Evolutionary conservation across 1,139 yeast genomes (phyloP).

Genomic region (Candida smagusa): DNA sequence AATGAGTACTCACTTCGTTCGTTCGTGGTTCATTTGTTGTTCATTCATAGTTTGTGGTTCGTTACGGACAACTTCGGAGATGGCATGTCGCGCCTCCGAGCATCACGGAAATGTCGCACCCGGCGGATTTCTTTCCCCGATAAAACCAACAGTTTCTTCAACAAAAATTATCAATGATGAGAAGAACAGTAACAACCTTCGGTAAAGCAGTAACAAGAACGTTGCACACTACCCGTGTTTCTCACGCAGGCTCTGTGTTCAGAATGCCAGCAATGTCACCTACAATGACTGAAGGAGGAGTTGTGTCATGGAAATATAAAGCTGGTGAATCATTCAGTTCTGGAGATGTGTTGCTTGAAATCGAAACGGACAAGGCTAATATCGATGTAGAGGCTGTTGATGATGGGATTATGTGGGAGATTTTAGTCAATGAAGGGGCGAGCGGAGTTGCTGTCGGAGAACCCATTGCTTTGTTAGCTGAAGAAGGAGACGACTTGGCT

Average conservation of each 20-base stretch:
- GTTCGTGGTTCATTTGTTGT: too few relatives aligned
- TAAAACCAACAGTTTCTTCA: slow-evolving; percentile 1
- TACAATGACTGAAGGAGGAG: slow-evolving; percentile 97
- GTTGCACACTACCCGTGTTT: slow-evolving; percentile 18
- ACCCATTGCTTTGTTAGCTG: slow-evolving; percentile 86
- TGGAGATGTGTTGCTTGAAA: slow-evolving; percentile 86
- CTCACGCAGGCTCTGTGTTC: slow-evolving; percentile 55
- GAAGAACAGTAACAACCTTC: too few relatives aligned
- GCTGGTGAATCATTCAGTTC: slow-evolving; percentile 74
- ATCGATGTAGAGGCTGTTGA: slow-evolving; percentile 93
- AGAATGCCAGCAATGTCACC: slow-evolving; percentile 99
- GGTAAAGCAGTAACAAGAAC: too few relatives aligned
- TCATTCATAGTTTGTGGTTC: too few relatives aligned
- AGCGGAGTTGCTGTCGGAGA: slow-evolving; percentile 81
- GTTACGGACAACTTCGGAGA: too few relatives aligned
- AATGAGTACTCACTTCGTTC: too few relatives aligned
- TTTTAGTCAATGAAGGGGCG: slow-evolving; percentile 67
- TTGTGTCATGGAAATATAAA: slow-evolving; percentile 87
- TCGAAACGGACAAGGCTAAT: slow-evolving; percentile 92
- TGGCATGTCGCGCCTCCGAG: too few relatives aligned
- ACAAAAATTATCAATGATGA: too few relatives aligned
- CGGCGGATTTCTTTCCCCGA: slow-evolving; percentile 9
- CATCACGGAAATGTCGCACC: slow-evolving; percentile 20
- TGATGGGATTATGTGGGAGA: slow-evolving; percentile 85
- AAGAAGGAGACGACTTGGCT: slow-evolving; percentile 76